Percentiles rank a stretch among this genome's conserved stretches.
These are phyloP conservation scores for Orbilia quercus DNA, from an alignment of 2,329 filamentous ascomycete species.

Conservation along the genomic window DNA sequence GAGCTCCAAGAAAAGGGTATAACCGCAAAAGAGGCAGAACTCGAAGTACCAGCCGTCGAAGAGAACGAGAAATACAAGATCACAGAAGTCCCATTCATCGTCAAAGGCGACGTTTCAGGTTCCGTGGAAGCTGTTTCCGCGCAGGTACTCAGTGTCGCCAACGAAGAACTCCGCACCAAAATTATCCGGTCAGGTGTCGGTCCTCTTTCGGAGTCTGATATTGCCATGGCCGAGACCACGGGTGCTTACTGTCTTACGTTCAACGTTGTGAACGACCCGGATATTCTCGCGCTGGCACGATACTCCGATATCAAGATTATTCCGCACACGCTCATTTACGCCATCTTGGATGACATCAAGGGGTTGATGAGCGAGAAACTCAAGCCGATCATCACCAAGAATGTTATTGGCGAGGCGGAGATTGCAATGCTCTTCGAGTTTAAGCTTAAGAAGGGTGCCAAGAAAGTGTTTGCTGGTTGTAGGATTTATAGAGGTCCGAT, in stretches of 20 bases:
- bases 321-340: conserved; percentile 88
- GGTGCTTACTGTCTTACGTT: conserved; percentile 80
- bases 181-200: conserved; percentile 83
- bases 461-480: conserved; percentile 83
- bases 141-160: conserved; percentile 80
- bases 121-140: conserved; percentile 90
- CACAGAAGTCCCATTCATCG: conserved; percentile 78
- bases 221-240: conserved; percentile 85
- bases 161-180: conserved; percentile 80
- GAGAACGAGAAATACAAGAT: conserved; percentile 62
- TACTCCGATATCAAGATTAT: conserved; percentile 79
- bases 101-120: conserved; percentile 93
- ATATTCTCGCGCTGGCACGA: conserved; percentile 77
- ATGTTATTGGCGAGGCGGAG: conserved; percentile 88
- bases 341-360: conserved; percentile 78
- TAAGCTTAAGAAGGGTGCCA: conserved; percentile 76
- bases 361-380: conserved; percentile 76
- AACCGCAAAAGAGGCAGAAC: conserved; percentile 57
- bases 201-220: conserved; percentile 82
- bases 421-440: conserved; percentile 85
- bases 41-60: conserved; percentile 41
- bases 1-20: conserved; percentile 63
- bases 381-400: conserved; percentile 73
- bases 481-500: conserved; percentile 85
- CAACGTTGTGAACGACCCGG: conserved; percentile 76